Conservation (phyloP, 495 filamentous ascomycete species). For the Neurospora sp. region DNA sequence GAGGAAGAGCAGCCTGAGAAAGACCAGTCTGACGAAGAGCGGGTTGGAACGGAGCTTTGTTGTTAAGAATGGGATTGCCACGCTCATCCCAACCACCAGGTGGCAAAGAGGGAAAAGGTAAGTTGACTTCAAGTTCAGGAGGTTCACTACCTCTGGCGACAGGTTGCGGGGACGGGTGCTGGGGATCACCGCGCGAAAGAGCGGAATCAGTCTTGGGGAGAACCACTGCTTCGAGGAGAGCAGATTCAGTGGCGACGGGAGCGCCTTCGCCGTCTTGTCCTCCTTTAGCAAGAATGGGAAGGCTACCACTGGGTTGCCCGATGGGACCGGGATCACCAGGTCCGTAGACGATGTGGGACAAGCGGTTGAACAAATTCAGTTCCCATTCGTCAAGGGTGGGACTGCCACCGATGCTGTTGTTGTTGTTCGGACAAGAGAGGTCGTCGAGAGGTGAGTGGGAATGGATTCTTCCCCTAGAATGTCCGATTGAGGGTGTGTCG, state of each 20-base stretch:
- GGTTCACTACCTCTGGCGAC: not conserved
- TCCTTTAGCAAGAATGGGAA: not conserved
- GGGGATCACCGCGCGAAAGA: not conserved
- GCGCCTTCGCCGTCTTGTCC: not conserved
- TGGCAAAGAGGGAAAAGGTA: not conserved
- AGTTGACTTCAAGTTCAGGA: not conserved
- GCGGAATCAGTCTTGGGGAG: not conserved
- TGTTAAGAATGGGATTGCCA: not conserved
- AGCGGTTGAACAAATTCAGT: not conserved
- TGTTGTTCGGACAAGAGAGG: not conserved
- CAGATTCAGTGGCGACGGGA: rapidly evolving
- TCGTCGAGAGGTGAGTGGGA: not conserved
- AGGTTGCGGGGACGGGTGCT: not conserved
- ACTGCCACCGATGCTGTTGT: not conserved
- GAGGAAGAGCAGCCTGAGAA: no score
- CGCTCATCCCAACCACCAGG: not conserved
- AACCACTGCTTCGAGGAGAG: not conserved
- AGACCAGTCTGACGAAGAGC: not conserved
- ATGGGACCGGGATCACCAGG: not conserved
- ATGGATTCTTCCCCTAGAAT: no score
- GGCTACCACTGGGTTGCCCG: not conserved
- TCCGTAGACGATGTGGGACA: not conserved
- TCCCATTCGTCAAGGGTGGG: not conserved
- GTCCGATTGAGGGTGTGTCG: no score
- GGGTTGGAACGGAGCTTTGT: no score